A percentile compares a stretch with the other conserved stretches of the same genome.
Evolutionary conservation across 805 yeast species (phyloP).

Genomic region (Tetrapisispora nanseiensis): DNA sequence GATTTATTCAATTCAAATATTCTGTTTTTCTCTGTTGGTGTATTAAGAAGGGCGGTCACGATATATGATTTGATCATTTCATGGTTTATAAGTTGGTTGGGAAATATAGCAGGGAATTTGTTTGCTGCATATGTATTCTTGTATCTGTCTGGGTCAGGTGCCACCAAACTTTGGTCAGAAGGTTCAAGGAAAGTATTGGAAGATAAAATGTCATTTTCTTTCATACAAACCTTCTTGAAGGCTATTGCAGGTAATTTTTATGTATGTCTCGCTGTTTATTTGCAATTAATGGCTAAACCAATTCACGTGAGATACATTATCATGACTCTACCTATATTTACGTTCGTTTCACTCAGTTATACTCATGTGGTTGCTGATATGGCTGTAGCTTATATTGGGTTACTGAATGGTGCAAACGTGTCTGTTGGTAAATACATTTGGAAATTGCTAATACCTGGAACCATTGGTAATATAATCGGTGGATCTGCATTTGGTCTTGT

Average conservation of each 20-base stretch:
- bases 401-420: constrained; percentile 57
- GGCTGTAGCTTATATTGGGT: constrained; percentile 55
- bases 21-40: constrained; percentile 58
- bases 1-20: constrained; percentile 71
- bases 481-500: constrained; percentile 56
- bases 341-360: constrained; percentile 68
- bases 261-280: constrained; percentile 65
- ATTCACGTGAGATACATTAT: constrained; percentile 61
- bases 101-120: constrained; percentile 53
- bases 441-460: constrained; percentile 63
- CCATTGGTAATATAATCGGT: constrained; percentile 69
- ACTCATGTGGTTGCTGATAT: constrained; percentile 79
- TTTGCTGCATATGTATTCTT: constrained; percentile 60
- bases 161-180: constrained; percentile 31
- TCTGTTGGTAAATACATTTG: constrained; percentile 59
- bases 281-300: constrained; percentile 73
- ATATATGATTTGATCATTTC: constrained; percentile 51
- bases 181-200: constrained; percentile 43
- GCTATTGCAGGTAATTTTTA: constrained; percentile 71
- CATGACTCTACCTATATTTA: constrained; percentile 62
- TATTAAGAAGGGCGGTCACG: constrained; percentile 60
- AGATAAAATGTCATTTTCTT: constrained; percentile 37
- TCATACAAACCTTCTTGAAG: constrained; percentile 56
- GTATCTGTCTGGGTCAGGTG: constrained; percentile 43
- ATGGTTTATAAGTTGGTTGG: constrained; percentile 59